Evolutionary conservation across 441 rosid species (phyloP).

Genomic region (Biscutella laevigata): DNA sequence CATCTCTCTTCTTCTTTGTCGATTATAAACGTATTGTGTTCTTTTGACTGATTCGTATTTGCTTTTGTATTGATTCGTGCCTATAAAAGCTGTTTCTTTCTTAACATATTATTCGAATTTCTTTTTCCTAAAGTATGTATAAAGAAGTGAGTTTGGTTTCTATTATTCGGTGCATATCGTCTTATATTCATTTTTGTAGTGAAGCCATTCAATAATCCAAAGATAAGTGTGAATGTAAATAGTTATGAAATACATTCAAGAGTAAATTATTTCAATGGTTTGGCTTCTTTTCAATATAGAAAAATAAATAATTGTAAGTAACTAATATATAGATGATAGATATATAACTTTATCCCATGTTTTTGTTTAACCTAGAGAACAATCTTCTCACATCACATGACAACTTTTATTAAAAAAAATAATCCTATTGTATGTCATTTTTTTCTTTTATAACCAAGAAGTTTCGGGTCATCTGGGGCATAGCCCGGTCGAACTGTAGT

Average conservation of each 20-base stretch:
- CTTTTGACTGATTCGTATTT: constrained; percentile 20
- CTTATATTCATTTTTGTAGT: background rate
- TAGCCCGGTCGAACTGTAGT: too few species aligned
- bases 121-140: constrained; percentile 6
- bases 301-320: background rate
- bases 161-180: background rate
- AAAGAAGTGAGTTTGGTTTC: constrained; percentile 15
- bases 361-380: background rate
- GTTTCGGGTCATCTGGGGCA: too few species aligned
- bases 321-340: too few species aligned
- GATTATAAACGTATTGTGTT: constrained; percentile 6
- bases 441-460: too few species aligned
- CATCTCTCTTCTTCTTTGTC: constrained; percentile 16
- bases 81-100: constrained; percentile 20
- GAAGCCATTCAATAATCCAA: background rate
- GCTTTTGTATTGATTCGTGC: constrained; percentile 23
- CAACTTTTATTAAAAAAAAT: background rate
- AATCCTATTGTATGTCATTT: too few species aligned
- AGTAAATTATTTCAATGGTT: background rate
- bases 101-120: constrained; percentile 21
- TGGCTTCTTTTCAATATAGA: background rate
- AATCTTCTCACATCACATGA: constrained; percentile 5
- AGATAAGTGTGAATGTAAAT: background rate
- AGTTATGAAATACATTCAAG: background rate
- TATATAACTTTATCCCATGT: background rate